These are phyloP conservation scores for Rhizoclosmatium globosum DNA, from an alignment of 192 early-diverging fungal genomes.

Conservation along the genomic window DNA sequence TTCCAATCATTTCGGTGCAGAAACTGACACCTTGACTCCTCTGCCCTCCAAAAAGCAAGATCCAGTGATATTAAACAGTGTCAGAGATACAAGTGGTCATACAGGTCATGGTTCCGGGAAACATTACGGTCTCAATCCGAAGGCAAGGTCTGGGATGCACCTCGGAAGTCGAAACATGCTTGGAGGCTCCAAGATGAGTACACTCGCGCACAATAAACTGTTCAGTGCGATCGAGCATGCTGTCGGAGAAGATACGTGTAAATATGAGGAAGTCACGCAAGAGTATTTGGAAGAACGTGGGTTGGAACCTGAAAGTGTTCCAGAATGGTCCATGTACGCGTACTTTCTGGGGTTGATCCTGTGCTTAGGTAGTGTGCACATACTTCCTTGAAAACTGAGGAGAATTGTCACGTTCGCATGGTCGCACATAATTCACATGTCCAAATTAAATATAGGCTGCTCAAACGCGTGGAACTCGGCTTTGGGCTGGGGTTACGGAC, in stretches of 20 bases:
- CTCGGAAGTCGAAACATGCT: too few relatives aligned
- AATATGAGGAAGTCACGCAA: conserved; percentile 8
- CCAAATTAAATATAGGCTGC: background rate
- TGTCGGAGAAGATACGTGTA: conserved; percentile 17
- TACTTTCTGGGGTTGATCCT: conserved; percentile 12
- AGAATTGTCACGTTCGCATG: too few relatives aligned
- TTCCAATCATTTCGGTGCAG: too few relatives aligned
- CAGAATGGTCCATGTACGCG: conserved; percentile 2
- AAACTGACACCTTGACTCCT: too few relatives aligned
- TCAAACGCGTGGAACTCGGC: conserved; percentile 23
- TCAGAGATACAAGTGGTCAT: too few relatives aligned
- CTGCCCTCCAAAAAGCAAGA: too few relatives aligned
- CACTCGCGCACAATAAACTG: background rate
- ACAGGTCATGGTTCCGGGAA: too few relatives aligned
- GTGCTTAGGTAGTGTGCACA: background rate
- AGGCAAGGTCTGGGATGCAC: too few relatives aligned
- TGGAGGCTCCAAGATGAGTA: too few relatives aligned
- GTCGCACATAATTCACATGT: background rate
- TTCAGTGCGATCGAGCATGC: background rate
- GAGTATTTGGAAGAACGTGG: conserved; percentile 8
- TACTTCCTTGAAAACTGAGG: background rate
- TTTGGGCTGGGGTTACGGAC: background rate
- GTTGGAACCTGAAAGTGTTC: background rate
- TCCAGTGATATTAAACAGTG: too few relatives aligned
- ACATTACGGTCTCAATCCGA: too few relatives aligned